Evolutionary conservation across 2,329 filamentous ascomycete species (phyloP), one percentile per base, ranked within the genome.

Genomic region (Curvularia sp.): DNA sequence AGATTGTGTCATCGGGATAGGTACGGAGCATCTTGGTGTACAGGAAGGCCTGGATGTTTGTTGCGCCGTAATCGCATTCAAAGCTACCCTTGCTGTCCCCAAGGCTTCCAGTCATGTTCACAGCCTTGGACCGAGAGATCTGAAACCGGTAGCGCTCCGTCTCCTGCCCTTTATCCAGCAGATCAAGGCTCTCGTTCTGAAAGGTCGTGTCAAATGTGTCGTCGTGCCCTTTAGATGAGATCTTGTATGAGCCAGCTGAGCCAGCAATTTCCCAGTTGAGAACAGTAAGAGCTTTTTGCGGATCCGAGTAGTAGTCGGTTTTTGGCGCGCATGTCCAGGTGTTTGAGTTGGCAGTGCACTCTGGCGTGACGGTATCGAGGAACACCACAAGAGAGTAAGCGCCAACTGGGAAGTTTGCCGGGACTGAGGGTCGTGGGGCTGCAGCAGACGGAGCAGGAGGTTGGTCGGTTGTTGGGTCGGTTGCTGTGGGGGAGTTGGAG

Each of bases 271-370:
- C 80, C 88, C 87, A 90, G 70, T 85, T 82, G 73, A 89, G 89
- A 6, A 81, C 84, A 0, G 84, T 80, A 4, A 81, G 71, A 20
- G 79, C 77, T 4, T 75, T 75, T 6, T 78, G 72, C 9, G 71
- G 68, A 13, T 79, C 74, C 15, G 76, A 64, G 47, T 77, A 74
- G 75, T 85, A 87, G 30, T 80, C 80, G 2, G 75, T 77, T 67
- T 83, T 85, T 1, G 88, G 86, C 60, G 83, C 85, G 78, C 88
- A 91, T 54, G 80, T 79, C 86, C 88, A 91, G 1, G 86, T 86
- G 4, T 80, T 75, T 0, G 83, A 63, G 64, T 85, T 83, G 13
- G 84, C 81, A 0, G 86, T 88, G 75, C 89, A 91, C 49, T 80
- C 80, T 6, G 85, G 83, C 15, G 77, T 75, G 2, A 83, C 76